Conservation (phyloP, 345 rosid genomes). For the Acer yangbiense region DNA sequence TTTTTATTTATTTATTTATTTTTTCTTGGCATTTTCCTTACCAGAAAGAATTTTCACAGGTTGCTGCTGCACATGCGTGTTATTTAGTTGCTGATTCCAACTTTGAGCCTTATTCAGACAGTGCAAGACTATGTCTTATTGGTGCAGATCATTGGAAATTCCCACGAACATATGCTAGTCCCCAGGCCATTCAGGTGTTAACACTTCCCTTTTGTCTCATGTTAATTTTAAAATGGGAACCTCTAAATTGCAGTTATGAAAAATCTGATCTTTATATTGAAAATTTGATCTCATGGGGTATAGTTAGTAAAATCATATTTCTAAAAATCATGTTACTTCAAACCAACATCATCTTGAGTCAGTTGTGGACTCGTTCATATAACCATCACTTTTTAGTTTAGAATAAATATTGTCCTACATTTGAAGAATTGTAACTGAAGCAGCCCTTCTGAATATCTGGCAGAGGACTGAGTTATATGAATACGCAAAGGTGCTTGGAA, state of each 20-base stretch:
- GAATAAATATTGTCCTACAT: background rate
- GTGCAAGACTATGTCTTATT: constrained; percentile 72
- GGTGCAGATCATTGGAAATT: constrained; percentile 79
- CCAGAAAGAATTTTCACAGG: constrained; percentile 37
- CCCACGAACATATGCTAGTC: constrained; percentile 72
- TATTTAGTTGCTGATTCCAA: constrained; percentile 71
- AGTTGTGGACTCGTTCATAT: background rate
- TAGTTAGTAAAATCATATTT: background rate
- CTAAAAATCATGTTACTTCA: background rate
- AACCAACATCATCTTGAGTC: background rate
- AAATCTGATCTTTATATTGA: background rate
- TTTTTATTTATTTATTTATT: background rate
- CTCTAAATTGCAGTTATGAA: background rate
- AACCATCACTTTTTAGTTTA: background rate
- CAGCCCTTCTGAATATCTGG: constrained; percentile 24
- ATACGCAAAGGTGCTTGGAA: constrained; percentile 86
- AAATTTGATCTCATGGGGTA: background rate
- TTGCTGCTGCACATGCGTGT: constrained; percentile 71
- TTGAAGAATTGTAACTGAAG: constrained; percentile 1
- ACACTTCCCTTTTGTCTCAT: constrained; percentile 2
- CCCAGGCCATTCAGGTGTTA: constrained; percentile 75
- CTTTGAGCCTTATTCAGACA: constrained; percentile 71
- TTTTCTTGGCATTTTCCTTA: constrained; percentile 4
- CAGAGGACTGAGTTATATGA: constrained; percentile 63
- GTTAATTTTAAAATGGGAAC: background rate